Percentiles rank a stretch among this genome's conserved stretches.
These are phyloP conservation scores for Ogataea kodamae DNA, from an alignment of 805 yeast species.

Conservation along the genomic window DNA sequence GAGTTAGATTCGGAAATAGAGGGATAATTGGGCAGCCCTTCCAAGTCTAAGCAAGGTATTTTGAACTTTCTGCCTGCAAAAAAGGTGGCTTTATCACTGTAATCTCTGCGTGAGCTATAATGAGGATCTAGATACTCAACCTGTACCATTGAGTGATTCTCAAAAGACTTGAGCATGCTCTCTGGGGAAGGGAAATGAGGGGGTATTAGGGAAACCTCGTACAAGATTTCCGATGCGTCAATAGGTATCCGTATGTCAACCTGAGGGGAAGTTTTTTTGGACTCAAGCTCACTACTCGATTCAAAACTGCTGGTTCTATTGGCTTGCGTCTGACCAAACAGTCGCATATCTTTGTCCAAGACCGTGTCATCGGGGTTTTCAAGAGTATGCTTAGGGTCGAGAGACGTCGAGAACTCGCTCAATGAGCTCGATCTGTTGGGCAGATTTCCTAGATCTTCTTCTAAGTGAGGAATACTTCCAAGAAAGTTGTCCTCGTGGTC, in stretches of 20 bases:
- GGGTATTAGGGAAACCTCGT: constrained; percentile 15
- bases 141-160: constrained; percentile 44
- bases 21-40: constrained; percentile 20
- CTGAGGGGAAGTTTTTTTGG: background rate
- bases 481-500: constrained; percentile 26
- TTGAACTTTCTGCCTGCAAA: constrained; percentile 66
- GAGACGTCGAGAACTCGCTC: no score
- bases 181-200: constrained; percentile 17
- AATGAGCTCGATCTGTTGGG: no score
- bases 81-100: constrained; percentile 50
- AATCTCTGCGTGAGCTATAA: constrained; percentile 52
- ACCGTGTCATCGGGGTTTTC: background rate
- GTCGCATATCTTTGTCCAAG: constrained; percentile 6
- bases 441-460: constrained; percentile 7
- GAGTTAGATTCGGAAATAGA: constrained; percentile 6
- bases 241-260: constrained; percentile 1
- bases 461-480: constrained; percentile 26
- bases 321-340: constrained; percentile 9
- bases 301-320: constrained; percentile 1
- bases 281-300: background rate
- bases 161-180: constrained; percentile 35
- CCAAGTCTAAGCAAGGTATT: constrained; percentile 39
- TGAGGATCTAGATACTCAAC: constrained; percentile 60
- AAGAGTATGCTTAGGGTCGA: background rate
- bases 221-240: constrained; percentile 8